These are phyloP conservation scores for Clausena lansium DNA, from an alignment of 345 rosid species.

Conservation along the genomic window DNA sequence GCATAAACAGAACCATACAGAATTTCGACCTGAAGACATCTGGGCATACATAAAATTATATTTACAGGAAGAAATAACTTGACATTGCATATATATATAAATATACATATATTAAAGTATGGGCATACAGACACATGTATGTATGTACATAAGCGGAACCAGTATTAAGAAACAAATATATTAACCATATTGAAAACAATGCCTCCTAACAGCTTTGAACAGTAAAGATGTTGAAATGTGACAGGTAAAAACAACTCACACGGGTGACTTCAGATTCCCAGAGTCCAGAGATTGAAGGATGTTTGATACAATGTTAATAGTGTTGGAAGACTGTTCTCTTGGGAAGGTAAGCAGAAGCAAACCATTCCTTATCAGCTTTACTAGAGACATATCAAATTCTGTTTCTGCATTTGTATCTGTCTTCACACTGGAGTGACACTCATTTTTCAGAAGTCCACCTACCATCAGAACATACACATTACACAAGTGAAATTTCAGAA, in stretches of 20 bases:
- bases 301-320: slow-evolving; percentile 46
- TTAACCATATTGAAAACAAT: neutral
- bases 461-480: slow-evolving; percentile 17
- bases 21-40: neutral
- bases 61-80: neutral
- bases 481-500: neutral
- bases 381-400: slow-evolving; percentile 60
- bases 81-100: neutral
- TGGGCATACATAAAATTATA: neutral
- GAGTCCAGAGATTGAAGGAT: slow-evolving; percentile 54
- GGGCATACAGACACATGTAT: too few relatives aligned
- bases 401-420: slow-evolving; percentile 27
- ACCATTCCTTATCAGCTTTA: slow-evolving; percentile 83
- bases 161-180: neutral
- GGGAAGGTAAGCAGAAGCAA: slow-evolving; percentile 72
- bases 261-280: slow-evolving; percentile 56
- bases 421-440: slow-evolving; percentile 20
- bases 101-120: too few relatives aligned
- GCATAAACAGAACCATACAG: neutral
- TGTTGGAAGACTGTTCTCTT: slow-evolving; percentile 35
- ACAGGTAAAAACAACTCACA: slow-evolving; percentile 41
- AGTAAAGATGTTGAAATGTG: neutral
- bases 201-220: neutral
- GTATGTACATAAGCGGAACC: neutral
- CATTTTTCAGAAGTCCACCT: slow-evolving; percentile 33